Base-by-base conservation (phyloP, 768 basidiomycete species). In the Xerocomellus amylosporus region DNA sequence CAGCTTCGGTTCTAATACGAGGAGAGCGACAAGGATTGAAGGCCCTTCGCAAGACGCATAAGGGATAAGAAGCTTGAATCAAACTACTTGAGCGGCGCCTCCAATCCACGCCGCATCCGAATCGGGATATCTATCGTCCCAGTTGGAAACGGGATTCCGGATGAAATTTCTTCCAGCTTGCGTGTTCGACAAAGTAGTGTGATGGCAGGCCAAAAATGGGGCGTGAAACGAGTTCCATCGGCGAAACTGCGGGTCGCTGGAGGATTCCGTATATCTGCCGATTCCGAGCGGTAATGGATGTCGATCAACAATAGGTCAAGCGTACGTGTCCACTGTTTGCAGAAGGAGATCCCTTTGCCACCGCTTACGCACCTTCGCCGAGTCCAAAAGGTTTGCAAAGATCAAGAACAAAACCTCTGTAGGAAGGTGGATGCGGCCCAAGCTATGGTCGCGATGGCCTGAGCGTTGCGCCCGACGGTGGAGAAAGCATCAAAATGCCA, bases 311-410 rank as follows among this genome's bases (percentile, higher is more conserved):
- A 31, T 10, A 50, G 36, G 48, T 45, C 37, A 15, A 55, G 30
- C 14, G 49, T 43, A 19, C 40, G 48, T 39, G 24, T 20, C 53
- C 53, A 54, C 19, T 37, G 38, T 42, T 34, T 39, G 33, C 53
- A 54, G 4, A 54, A 40, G 14, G 42, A 54, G 30, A 20, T 54
- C 53, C 40, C n/a, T 42, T 28, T 41, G 24, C 46, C 53, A 54
- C 17, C 40, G 6, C 20, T 33, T 31, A 31, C 37, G 38, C 10
- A 10, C 12, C 22, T 15, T 15, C 8, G 22, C 34, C 14, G 19
- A 5, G 8, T 33, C 1, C 19, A 24, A 28, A 28, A 54, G 3
- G 38, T 34, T 42, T 12, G 26, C 34, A 12, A 54, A 54, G 40
- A 54, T 24, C 20, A 36, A 19, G 8, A 14, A 17, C 10, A 44